Evolutionary conservation across 2,329 filamentous ascomycete species (phyloP).

Genomic region (Penicillium sp.): DNA sequence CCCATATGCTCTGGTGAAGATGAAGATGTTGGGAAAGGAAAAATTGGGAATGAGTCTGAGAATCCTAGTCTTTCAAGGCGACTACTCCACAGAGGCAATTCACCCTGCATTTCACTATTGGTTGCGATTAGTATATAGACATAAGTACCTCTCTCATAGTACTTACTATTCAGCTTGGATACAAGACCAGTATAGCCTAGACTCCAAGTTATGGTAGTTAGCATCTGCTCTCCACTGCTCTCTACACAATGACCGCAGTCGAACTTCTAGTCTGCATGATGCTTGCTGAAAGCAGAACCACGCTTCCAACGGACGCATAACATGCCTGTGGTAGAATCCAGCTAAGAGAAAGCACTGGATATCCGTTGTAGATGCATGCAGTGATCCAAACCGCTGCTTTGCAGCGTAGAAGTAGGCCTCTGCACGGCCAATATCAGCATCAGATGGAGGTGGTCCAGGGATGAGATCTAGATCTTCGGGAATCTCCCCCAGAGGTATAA

Average conservation of each 20-base stretch:
- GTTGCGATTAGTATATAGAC: background rate
- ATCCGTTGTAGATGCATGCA: constrained; percentile 22
- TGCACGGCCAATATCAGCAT: constrained; percentile 21
- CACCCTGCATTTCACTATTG: constrained; percentile 23
- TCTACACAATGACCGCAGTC: constrained; percentile 21
- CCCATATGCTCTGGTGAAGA: constrained; percentile 15
- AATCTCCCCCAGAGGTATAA: constrained; percentile 12
- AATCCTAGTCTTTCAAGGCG: constrained; percentile 21
- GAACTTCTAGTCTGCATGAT: constrained; percentile 25
- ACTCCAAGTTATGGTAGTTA: constrained; percentile 24
- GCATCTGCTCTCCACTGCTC: constrained; percentile 23
- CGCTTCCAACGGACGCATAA: constrained; percentile 21
- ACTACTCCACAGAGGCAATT: constrained; percentile 25
- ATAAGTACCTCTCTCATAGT: background rate
- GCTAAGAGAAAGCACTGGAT: constrained; percentile 26
- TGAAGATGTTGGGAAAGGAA: constrained; percentile 8
- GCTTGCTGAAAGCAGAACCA: constrained; percentile 28
- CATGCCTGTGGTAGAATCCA: constrained; percentile 23
- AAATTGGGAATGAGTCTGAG: constrained; percentile 22
- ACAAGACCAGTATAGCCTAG: constrained; percentile 27
- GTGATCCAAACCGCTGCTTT: constrained; percentile 23
- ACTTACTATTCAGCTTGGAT: constrained; percentile 26
- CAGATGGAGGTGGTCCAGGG: constrained; percentile 13
- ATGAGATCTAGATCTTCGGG: constrained; percentile 21
- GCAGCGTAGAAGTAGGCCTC: constrained; percentile 25